Percentiles rank a stretch among this genome's conserved stretches.
Conservation (phyloP, 441 rosid species). For the Corymbia calophylla region DNA sequence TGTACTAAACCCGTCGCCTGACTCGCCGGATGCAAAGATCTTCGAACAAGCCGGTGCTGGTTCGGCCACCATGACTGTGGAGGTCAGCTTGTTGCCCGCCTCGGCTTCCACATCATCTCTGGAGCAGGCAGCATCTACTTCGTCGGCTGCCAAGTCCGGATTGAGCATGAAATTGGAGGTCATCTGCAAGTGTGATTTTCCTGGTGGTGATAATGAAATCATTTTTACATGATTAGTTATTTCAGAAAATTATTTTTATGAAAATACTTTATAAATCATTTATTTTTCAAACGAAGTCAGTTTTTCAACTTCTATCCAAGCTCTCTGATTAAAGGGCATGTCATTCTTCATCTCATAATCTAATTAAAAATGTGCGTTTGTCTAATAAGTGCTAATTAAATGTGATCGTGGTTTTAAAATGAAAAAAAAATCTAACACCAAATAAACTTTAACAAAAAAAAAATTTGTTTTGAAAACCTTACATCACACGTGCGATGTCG, state of each 20-base stretch:
- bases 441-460: not conserved
- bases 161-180: not conserved
- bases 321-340: not conserved
- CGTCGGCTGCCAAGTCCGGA: not conserved
- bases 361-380: not conserved
- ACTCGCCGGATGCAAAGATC: constrained; percentile 38
- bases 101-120: not conserved
- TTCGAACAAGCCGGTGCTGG: constrained; percentile 23
- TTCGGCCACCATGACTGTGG: not conserved
- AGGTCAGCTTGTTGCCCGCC: not conserved
- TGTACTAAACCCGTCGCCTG: constrained; percentile 19
- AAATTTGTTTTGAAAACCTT: not conserved
- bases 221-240: too few relatives aligned
- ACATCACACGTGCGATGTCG: not conserved
- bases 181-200: not conserved
- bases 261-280: accelerated
- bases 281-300: accelerated
- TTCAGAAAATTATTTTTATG: too few relatives aligned
- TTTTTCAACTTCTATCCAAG: not conserved
- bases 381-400: not conserved
- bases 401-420: not conserved
- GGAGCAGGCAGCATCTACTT: not conserved
- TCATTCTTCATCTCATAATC: not conserved
- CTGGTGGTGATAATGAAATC: not conserved
- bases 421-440: not conserved